phyloP scores from a whole-genome alignment of 2,329 filamentous ascomycete genomes.

The Huntiella abstrusa region DNA sequence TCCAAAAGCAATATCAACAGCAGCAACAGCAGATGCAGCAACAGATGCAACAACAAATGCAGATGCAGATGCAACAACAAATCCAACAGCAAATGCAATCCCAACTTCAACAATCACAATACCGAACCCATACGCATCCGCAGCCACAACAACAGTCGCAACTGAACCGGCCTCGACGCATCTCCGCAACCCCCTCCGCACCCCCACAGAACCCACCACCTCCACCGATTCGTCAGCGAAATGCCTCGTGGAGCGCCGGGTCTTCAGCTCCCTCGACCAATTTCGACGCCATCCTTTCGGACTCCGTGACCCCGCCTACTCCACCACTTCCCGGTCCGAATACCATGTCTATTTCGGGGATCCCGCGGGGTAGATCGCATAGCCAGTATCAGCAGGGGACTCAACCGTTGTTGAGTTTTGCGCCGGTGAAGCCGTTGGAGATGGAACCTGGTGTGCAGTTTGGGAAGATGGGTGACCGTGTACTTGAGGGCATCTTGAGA shows the following conservation, averaged over 20 bases:
- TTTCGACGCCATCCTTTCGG: constrained; percentile 21
- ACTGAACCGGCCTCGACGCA: constrained; percentile 21
- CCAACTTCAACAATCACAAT: constrained; percentile 1
- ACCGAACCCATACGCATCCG: not conserved
- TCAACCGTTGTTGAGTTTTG: constrained; percentile 11
- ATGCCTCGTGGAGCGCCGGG: constrained; percentile 19
- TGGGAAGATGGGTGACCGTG: constrained; percentile 36
- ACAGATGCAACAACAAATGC: not conserved
- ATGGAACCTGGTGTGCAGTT: constrained; percentile 33
- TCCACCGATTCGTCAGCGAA: constrained; percentile 2
- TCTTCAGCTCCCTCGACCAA: constrained; percentile 16
- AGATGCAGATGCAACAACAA: constrained; percentile 1
- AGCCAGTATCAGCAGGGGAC: constrained; percentile 7
- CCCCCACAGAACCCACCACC: constrained; percentile 14
- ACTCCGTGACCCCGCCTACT: constrained; percentile 13
- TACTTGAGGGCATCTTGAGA: constrained; percentile 36
- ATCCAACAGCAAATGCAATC: not conserved
- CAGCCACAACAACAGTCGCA: constrained; percentile 4
- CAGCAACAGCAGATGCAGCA: constrained; percentile 1
- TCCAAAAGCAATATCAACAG: not conserved
- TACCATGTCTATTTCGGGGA: constrained; percentile 7
- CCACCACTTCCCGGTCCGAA: constrained; percentile 12
- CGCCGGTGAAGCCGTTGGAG: constrained; percentile 18
- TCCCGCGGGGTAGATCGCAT: constrained; percentile 7
- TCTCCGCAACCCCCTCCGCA: constrained; percentile 15